A percentile compares a stretch with the other conserved stretches of the same genome.
Conservation (phyloP, 2,329 filamentous ascomycete genomes). For the Aureobasidium sp. region DNA sequence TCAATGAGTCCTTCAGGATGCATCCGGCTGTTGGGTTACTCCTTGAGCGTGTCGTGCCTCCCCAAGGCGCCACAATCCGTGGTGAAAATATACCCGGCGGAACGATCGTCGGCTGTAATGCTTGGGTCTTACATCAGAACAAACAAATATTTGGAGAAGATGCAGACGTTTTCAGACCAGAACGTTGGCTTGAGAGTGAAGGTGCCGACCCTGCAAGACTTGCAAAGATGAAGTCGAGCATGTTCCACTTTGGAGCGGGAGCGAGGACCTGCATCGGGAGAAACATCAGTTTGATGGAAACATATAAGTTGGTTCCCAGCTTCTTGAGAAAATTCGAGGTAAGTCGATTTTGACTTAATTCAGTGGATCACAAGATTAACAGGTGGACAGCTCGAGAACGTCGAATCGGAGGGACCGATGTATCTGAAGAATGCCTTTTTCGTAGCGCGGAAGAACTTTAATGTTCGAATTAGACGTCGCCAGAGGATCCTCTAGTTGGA, state of each 20-base stretch:
- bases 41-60: background rate
- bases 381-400: constrained; percentile 20
- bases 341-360: background rate
- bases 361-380: too few relatives aligned
- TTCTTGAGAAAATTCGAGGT: constrained; percentile 43
- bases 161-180: background rate
- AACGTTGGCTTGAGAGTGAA: background rate
- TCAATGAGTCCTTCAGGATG: background rate
- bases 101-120: background rate
- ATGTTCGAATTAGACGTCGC: too few relatives aligned
- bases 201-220: background rate
- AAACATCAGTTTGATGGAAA: constrained; percentile 43
- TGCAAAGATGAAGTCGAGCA: background rate
- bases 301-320: constrained; percentile 47
- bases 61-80: background rate
- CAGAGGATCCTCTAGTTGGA: too few relatives aligned
- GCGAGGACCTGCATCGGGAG: constrained; percentile 60
- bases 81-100: background rate
- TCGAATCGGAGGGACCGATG: too few relatives aligned
- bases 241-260: constrained; percentile 45
- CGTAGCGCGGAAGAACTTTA: too few relatives aligned
- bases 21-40: background rate
- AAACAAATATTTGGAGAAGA: background rate
- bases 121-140: background rate
- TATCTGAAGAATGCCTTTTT: too few relatives aligned